These are phyloP conservation scores for Aspergillus fumigatiaffinis DNA, from an alignment of 2,329 filamentous ascomycete species.

Conservation along the genomic window DNA sequence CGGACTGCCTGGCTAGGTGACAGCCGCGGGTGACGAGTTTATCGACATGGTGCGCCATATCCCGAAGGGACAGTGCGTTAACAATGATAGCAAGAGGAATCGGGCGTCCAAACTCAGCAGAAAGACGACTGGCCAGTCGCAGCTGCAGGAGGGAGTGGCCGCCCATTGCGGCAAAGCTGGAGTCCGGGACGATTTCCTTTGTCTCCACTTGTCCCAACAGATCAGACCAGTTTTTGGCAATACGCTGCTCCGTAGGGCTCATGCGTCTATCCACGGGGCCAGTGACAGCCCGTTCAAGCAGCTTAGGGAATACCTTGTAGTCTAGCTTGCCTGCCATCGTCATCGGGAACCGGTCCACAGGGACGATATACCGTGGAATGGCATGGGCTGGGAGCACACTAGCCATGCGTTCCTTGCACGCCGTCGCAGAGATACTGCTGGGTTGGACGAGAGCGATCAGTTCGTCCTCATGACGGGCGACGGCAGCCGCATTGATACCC, in stretches of 20 bases:
- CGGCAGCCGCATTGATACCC: neutral
- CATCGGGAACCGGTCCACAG: constrained; percentile 3
- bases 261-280: neutral
- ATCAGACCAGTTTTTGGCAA: constrained; percentile 1
- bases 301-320: constrained; percentile 1
- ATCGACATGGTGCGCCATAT: neutral
- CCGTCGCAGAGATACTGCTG: neutral
- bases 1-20: neutral
- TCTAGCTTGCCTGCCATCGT: constrained; percentile 7
- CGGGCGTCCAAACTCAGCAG: neutral
- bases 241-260: neutral
- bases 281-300: neutral
- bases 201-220: neutral
- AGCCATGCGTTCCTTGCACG: neutral
- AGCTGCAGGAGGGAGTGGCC: constrained; percentile 15
- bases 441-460: neutral
- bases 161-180: constrained; percentile 11
- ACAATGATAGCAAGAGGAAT: neutral
- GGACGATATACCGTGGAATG: constrained; percentile 3
- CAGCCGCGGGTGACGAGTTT: neutral
- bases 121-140: constrained; percentile 4
- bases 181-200: neutral
- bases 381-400: constrained; percentile 3
- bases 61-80: neutral
- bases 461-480: neutral